Base-by-base conservation (phyloP, 2,329 filamentous ascomycete genomes). In the Neobulgaria alba region DNA sequence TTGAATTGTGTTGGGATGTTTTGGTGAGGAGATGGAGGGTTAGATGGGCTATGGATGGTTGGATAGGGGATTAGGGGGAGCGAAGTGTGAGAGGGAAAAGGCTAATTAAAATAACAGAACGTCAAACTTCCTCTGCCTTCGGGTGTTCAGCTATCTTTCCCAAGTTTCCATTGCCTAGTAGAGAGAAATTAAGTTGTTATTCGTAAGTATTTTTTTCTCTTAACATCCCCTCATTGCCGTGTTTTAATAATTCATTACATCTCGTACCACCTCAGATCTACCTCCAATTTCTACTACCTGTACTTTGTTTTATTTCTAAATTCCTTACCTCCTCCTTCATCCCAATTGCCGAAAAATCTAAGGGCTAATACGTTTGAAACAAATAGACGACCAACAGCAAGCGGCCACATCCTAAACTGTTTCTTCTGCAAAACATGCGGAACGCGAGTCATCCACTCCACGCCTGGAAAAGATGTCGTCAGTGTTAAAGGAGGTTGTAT, bases 81-180 rank as follows among this genome's bases (percentile, higher is more conserved):
- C n/a, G n/a, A n/a, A n/a, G n/a, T n/a, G n/a, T n/a, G n/a, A n/a
- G n/a, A n/a, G n/a, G n/a, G n/a, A n/a, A n/a, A n/a, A n/a, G n/a
- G n/a, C n/a, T n/a, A n/a, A n/a, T n/a, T n/a, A n/a, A n/a, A n/a
- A n/a, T n/a, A 26, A 7, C 23, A 26, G 23, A 26, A 12, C 69
- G 73, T 42, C 80, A 84, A 63, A 76, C 77, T 20, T 67, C 74
- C 39, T 79, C 77, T 5, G 77, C 80, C 1, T 84, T 81, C 60
- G 80, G 79, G 19, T 74, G 78, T 21, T 79, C 77, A 26, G 80
- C 80, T 50, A 82, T 83, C 45, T 85, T 83, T 52, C 80, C 79
- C 1, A 67, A 67, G n/a, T 85, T 85, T 45, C 57, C 65, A 8
- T 62, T 84, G 19, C 75, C 77, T 0, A 47, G 61, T 5, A 61